Evolutionary conservation across 2,329 filamentous ascomycete genomes (phyloP).

Genomic region (Ascochyta koolunga): DNA sequence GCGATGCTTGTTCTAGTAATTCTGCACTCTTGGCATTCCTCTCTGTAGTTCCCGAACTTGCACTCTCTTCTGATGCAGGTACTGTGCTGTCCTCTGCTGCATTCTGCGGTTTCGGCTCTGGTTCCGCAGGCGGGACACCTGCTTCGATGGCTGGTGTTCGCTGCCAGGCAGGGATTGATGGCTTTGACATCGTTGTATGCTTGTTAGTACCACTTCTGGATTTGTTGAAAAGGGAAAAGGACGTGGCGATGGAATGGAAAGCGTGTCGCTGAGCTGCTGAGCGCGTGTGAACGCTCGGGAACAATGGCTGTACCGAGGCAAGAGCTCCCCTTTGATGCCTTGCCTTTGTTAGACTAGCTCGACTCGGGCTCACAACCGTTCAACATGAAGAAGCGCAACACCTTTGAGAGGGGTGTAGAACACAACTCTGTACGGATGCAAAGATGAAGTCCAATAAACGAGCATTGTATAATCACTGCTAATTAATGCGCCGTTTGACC

Average conservation of each 20-base stretch:
- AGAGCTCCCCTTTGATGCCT: neutral
- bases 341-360: neutral
- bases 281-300: conserved; percentile 21
- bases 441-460: no score
- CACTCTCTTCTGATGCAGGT: conserved; percentile 22
- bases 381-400: neutral
- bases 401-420: neutral
- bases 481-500: no score
- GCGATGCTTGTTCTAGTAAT: conserved; percentile 69
- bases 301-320: conserved; percentile 31
- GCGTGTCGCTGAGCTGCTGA: conserved; percentile 5
- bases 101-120: conserved; percentile 20
- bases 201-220: neutral
- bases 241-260: neutral
- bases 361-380: neutral
- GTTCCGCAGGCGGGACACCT: conserved; percentile 16
- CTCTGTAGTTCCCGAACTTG: conserved; percentile 15
- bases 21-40: conserved; percentile 10
- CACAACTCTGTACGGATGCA: neutral
- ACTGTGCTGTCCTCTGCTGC: conserved; percentile 16
- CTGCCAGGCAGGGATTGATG: conserved; percentile 46
- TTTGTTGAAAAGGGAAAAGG: neutral
- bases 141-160: conserved; percentile 24
- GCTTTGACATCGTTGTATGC: conserved; percentile 26
- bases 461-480: no score